These are phyloP conservation scores for Candida glucosophila DNA, from an alignment of 1,139 yeast genomes.

Conservation along the genomic window DNA sequence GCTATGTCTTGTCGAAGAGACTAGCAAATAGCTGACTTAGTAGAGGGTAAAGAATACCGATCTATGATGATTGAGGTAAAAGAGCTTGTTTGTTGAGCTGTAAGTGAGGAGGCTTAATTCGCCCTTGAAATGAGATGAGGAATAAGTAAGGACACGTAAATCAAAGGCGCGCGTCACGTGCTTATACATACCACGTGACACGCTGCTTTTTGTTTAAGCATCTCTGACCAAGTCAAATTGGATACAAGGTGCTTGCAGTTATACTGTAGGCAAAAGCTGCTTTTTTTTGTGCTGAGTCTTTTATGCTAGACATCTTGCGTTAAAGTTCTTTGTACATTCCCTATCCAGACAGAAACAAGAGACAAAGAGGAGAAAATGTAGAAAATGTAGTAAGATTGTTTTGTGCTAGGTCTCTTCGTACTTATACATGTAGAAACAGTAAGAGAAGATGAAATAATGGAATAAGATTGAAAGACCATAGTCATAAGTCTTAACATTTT, in stretches of 20 bases:
- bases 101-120: neutral
- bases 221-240: too few relatives aligned
- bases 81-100: neutral
- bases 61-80: neutral
- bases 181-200: too few relatives aligned
- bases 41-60: neutral
- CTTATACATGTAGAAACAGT: neutral
- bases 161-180: too few relatives aligned
- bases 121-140: too few relatives aligned
- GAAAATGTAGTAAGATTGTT: neutral
- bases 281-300: too few relatives aligned
- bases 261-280: too few relatives aligned
- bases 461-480: neutral
- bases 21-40: neutral
- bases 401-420: neutral
- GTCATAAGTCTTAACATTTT: too few relatives aligned
- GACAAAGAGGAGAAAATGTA: neutral
- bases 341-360: neutral
- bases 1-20: neutral
- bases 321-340: too few relatives aligned
- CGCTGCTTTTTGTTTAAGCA: too few relatives aligned
- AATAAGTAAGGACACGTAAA: too few relatives aligned
- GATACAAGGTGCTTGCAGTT: too few relatives aligned
- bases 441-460: neutral
- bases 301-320: too few relatives aligned